Evolutionary conservation across 495 filamentous ascomycete species (phyloP).

Genomic region (Xylaria grammica): DNA sequence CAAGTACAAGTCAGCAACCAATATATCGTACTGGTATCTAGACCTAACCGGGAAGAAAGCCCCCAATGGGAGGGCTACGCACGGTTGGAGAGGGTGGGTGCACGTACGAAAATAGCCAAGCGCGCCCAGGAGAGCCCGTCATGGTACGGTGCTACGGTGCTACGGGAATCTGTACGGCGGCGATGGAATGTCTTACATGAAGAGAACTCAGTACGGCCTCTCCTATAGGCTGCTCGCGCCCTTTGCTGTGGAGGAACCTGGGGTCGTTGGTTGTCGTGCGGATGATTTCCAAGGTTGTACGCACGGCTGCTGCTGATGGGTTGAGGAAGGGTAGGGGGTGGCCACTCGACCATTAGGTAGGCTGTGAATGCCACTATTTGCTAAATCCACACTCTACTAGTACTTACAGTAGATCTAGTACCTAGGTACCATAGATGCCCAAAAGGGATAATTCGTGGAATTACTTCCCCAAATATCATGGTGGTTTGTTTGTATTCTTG

Average conservation of each 20-base stretch:
- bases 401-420: neutral
- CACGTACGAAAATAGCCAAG: neutral
- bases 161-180: neutral
- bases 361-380: neutral
- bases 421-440: neutral
- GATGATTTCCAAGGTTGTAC: conserved; percentile 3
- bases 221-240: neutral
- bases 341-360: neutral
- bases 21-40: neutral
- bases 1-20: conserved; percentile 11
- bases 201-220: neutral
- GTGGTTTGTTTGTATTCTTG: neutral
- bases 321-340: neutral
- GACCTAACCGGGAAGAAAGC: conserved; percentile 7
- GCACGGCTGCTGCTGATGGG: conserved; percentile 7
- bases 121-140: conserved; percentile 6
- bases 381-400: too few species aligned
- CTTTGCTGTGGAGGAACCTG: conserved; percentile 12
- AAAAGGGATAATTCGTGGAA: neutral
- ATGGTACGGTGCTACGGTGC: conserved; percentile 4
- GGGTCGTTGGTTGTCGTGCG: conserved; percentile 12
- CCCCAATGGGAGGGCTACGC: conserved; percentile 1
- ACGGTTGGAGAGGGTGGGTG: neutral
- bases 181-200: conserved; percentile 14
- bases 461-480: neutral